These are phyloP conservation scores for Botrytis tulipae DNA, from an alignment of 2,329 filamentous ascomycete species.

Conservation along the genomic window DNA sequence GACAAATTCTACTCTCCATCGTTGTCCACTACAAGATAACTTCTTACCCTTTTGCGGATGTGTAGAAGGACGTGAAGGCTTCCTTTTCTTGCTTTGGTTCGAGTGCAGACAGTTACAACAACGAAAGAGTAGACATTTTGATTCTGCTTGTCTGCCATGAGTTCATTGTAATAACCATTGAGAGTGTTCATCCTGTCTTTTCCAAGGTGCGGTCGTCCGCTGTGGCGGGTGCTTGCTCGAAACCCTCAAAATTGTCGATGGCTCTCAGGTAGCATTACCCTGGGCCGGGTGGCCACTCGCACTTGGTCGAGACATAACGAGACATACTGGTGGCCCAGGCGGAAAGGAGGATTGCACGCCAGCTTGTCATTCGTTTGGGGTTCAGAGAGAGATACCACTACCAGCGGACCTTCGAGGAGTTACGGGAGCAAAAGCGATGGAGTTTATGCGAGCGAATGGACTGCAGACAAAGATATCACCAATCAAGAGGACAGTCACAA, in stretches of 20 bases:
- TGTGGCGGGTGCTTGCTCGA: conserved; percentile 45
- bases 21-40: not conserved
- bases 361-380: conserved; percentile 2
- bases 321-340: conserved; percentile 34
- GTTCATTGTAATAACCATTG: conserved; percentile 31
- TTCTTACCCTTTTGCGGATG: conserved; percentile 20
- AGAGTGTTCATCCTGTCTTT: conserved; percentile 47
- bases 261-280: conserved; percentile 42
- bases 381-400: not conserved
- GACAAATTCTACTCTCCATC: not conserved
- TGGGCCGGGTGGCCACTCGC: conserved; percentile 44
- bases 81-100: not conserved
- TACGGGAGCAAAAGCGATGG: not conserved
- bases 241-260: conserved; percentile 44
- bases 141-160: conserved; percentile 40
- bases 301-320: conserved; percentile 26
- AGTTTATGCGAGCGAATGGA: not conserved
- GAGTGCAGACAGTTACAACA: not conserved
- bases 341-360: conserved; percentile 25
- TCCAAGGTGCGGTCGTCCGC: conserved; percentile 42
- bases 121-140: conserved; percentile 20
- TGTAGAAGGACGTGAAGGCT: conserved; percentile 19
- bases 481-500: not conserved
- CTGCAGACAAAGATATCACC: not conserved
- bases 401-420: conserved; percentile 7